Evolutionary conservation across 78 protist genomes (phyloP), one percentile per base, ranked within the genome.

Genomic region (Dictyostelium intermedium): DNA sequence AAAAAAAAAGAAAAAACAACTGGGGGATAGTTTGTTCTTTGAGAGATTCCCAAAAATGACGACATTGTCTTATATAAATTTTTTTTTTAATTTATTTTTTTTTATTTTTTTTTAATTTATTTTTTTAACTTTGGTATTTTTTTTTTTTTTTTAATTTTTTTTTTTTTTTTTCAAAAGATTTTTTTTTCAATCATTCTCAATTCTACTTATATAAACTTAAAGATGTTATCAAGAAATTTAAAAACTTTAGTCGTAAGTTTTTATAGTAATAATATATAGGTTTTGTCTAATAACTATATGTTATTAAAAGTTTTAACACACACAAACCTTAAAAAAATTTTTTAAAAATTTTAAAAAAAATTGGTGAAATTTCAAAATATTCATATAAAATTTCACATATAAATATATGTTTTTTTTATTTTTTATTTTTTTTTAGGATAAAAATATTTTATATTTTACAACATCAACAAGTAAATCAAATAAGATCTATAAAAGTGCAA

Each of bases 401-500:
- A n/a, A n/a, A n/a, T n/a, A n/a, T n/a, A n/a, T n/a, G n/a, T n/a
- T 27, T 16, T 72, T 14, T 32, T 30, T 32, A 14, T 63, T 63
- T 27, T 63, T 63, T 27, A 1, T 56, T 70, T 34, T 72, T 34
- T 72, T 34, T 41, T 34, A 66, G 3, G 30, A 72, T 72, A 30
- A 34, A 27, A 34, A 30, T 72, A 32, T 34, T 11, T 34, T 72
- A 41, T 77, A 77, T 77, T 77, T 39, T 77, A 41, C 82, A 11
- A 77, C 82, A 41, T 39, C 43, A 37, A 32, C 82, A 39, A 43
- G 30, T 41, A 34, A 34, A 41, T 41, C 63, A 41, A 77, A 77
- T 77, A 77, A 77, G n/a, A 13, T 77, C 25, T 77, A 41, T 77
- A 41, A 77, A 39, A 80, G 92, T 27, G 97, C 97, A 1, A 82